Evolutionary conservation across 2,329 filamentous ascomycete genomes (phyloP), one percentile per base, ranked within the genome.

Genomic region (Arthrobotrys iridis): DNA sequence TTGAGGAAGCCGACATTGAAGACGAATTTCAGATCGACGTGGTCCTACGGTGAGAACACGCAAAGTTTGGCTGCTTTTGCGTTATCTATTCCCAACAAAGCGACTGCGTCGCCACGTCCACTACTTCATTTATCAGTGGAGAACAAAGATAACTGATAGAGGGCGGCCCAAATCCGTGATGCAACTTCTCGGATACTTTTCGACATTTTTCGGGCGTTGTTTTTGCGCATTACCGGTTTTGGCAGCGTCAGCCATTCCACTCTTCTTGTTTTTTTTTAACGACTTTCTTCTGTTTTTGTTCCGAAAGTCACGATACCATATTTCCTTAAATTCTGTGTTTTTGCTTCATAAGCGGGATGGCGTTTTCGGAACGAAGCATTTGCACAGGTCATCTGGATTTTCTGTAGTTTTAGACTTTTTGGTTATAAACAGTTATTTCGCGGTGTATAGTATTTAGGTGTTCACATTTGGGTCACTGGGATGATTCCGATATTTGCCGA

Each of bases 1-100:
- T 99, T 82, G 87, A 99, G 65, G 95, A 99, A 83, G 96, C 99
- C 81, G 89, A 87, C 80, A 88, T 99, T 81, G 86, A 89, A 48
- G 98, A 98, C 85, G 86, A 88, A 80, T 87, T 97, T 60, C 87
- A 92, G 80, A 92, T 93, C 2, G 84, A 88, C 64, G 71, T 75
- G 18, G 63, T 75, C 22, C 40, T 75, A 11, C 46, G 58, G 37
- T 75, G 45, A 50, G 13, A n/a, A n/a, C n/a, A 62, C 18, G 11
- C 13, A n/a, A 30, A 13, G 10, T 15, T 57, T 28, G 20, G 43
- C 40, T 41, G 22, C 43, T 37, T 58, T 46, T 37, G 50, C 50
- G 50, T 37, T 55, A 55, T 37, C 41, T 60, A 24, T 58, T 35
- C 65, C 65, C 65, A 62, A 70, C 55, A 70, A 62, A 70, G 52